Base-by-base conservation (phyloP, 495 filamentous ascomycete species). In the Penicillium chermesinum region DNA sequence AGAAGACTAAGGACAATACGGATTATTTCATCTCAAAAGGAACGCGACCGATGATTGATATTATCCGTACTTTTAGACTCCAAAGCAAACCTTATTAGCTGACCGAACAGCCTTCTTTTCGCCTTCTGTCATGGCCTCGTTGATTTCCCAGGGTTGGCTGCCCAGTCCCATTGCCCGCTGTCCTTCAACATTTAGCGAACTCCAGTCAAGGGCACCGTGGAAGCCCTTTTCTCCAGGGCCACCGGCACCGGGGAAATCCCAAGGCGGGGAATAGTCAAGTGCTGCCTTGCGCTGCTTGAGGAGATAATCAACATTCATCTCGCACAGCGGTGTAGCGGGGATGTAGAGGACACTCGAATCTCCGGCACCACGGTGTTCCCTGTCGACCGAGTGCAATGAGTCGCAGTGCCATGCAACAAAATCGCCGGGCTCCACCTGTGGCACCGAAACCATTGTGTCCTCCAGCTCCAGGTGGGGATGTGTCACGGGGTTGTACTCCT, bases 401-500 rank as follows among this genome's bases (percentile, higher is more conserved):
- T 95, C 90, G 56, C 89, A 95, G 64, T 96, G 90, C 90, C 90
- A 96, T 1, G 83, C 82, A 1, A 96, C 89, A 61, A 85, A 94
- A 60, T 95, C 90, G 2, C 90, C 90, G 1, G 90, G 90, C 30
- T 70, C 72, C 12, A 95, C 86, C 15, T 72, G 65, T 0, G 90
- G 90, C 1, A 93, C 71, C 48, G 89, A 82, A 2, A 91, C 78
- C 89, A 96, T 95, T 1, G 84, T 84, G 16, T 48, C 36, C 33
- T 77, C 68, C 2, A 95, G 76, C 22, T 85, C 73, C 17, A 95
- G 73, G 54, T 95, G 86, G 1, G 90, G 89, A 58, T 95, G 89
- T 32, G 86, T 71, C 2, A 71, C 67, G 0, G 77, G 69, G 33
- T 77, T 84, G 14, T 91, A 77, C 62, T 96, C 90, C 62, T 95